Conservation (phyloP, 129 eudicot species). For the Flaveria bidentis region DNA sequence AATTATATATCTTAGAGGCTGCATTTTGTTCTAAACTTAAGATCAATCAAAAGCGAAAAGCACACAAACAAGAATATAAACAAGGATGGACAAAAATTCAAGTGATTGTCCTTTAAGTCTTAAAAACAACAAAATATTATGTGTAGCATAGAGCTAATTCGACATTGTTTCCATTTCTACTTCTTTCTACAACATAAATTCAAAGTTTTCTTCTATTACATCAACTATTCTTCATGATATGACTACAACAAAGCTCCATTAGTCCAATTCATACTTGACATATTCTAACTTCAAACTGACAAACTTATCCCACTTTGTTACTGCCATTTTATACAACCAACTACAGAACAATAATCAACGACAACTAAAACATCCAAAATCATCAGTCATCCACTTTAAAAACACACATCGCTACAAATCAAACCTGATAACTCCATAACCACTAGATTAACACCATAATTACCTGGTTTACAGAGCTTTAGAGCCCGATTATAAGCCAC, state of each 20-base stretch:
- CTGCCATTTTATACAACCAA: not conserved
- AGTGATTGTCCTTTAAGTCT: slow-evolving; percentile 9
- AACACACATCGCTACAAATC: not conserved
- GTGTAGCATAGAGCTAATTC: slow-evolving; percentile 14
- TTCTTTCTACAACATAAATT: not conserved
- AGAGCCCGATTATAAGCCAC: slow-evolving; percentile 93
- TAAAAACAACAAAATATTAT: slow-evolving; percentile 1
- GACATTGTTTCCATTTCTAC: not conserved
- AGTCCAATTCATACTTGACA: not conserved
- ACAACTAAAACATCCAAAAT: not conserved
- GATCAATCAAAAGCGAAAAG: slow-evolving; percentile 13
- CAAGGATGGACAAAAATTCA: not conserved
- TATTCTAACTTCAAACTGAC: slow-evolving; percentile 11
- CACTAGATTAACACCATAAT: not conserved
- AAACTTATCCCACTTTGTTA: not conserved
- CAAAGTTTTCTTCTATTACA: not conserved
- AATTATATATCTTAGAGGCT: not conserved
- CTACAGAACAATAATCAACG: not conserved
- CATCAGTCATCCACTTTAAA: not conserved
- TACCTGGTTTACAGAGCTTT: slow-evolving; percentile 81
- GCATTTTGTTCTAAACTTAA: slow-evolving; percentile 12
- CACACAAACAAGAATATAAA: slow-evolving; percentile 5
- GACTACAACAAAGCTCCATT: not conserved
- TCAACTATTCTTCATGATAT: not conserved
- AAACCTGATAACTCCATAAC: not conserved